Conservation (phyloP, 306 rosid genomes). For the Lathyrus oleraceus region DNA sequence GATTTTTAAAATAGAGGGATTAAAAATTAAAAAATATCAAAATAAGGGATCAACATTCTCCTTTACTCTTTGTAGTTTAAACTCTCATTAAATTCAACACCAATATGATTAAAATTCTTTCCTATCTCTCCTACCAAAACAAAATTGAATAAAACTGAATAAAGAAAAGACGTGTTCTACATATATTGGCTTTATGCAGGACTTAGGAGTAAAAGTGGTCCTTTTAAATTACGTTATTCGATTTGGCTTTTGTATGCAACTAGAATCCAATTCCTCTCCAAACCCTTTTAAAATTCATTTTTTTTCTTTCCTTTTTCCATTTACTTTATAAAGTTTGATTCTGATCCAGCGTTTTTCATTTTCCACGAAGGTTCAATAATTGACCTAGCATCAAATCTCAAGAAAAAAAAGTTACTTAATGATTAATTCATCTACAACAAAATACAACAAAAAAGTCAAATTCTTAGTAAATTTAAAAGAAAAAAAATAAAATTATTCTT, state of each 20-base stretch:
- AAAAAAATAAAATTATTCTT: background rate
- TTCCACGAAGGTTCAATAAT: slow-evolving; percentile 42
- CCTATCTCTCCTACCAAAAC: too few relatives aligned
- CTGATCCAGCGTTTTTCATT: slow-evolving; percentile 40
- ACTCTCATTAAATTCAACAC: too few relatives aligned
- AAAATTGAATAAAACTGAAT: background rate
- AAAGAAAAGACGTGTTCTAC: background rate
- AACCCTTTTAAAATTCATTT: slow-evolving; percentile 38
- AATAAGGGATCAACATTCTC: too few relatives aligned
- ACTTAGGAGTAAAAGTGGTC: slow-evolving; percentile 37
- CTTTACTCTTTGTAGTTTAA: too few relatives aligned
- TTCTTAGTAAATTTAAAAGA: background rate
- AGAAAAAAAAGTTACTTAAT: too few relatives aligned
- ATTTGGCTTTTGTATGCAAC: slow-evolving; percentile 45
- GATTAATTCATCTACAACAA: too few relatives aligned
- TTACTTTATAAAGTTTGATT: slow-evolving; percentile 33
- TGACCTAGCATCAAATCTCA: too few relatives aligned
- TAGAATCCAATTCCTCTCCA: slow-evolving; percentile 50
- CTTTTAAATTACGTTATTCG: slow-evolving; percentile 31
- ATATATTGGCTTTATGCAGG: slow-evolving; percentile 23
- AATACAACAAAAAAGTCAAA: background rate
- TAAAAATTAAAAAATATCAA: too few relatives aligned
- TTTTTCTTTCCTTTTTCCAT: slow-evolving; percentile 9
- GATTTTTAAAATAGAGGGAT: too few relatives aligned
- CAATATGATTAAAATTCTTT: too few relatives aligned